phyloP scores from a whole-genome alignment of 805 yeast genomes.

The Barnettozyma vustinii region DNA sequence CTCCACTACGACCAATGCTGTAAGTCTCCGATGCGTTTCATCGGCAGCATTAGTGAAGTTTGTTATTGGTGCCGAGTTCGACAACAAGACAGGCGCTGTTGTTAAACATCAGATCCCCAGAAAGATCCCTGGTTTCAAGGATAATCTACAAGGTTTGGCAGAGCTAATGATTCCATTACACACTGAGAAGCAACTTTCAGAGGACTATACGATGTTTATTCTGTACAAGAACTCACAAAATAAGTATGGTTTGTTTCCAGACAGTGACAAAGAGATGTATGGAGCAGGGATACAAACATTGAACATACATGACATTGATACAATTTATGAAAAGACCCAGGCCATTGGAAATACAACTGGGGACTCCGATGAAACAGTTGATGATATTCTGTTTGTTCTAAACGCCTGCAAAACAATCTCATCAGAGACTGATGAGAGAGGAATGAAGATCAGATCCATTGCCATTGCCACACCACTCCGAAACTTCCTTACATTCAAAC shows the following conservation, averaged over 20 bases:
- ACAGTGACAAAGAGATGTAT: constrained; percentile 13
- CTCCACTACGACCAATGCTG: constrained; percentile 1
- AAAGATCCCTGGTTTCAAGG: constrained; percentile 32
- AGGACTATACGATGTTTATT: constrained; percentile 54
- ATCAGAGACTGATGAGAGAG: constrained; percentile 39
- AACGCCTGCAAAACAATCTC: constrained; percentile 50
- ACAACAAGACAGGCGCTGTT: constrained; percentile 67
- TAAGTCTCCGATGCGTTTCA: constrained; percentile 5
- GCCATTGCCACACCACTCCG: constrained; percentile 50
- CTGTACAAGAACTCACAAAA: constrained; percentile 36
- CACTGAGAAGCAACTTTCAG: constrained; percentile 46
- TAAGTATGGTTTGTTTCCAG: constrained; percentile 19
- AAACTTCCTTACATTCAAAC: constrained; percentile 53
- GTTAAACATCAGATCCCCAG: constrained; percentile 57
- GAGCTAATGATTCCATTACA: constrained; percentile 61
- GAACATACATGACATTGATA: constrained; percentile 13
- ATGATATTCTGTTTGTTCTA: constrained; percentile 45
- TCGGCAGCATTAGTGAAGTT: constrained; percentile 40
- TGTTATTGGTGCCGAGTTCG: constrained; percentile 72
- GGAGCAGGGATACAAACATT: constrained; percentile 15
- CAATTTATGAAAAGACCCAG: constrained; percentile 19
- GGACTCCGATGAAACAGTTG: not conserved
- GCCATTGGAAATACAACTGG: not conserved
- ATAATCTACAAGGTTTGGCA: constrained; percentile 34
- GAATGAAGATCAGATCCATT: constrained; percentile 53